These are phyloP conservation scores for Cutaneotrichosporon cyanovorans DNA, from an alignment of 1,284 basidiomycete species.

Conservation along the genomic window DNA sequence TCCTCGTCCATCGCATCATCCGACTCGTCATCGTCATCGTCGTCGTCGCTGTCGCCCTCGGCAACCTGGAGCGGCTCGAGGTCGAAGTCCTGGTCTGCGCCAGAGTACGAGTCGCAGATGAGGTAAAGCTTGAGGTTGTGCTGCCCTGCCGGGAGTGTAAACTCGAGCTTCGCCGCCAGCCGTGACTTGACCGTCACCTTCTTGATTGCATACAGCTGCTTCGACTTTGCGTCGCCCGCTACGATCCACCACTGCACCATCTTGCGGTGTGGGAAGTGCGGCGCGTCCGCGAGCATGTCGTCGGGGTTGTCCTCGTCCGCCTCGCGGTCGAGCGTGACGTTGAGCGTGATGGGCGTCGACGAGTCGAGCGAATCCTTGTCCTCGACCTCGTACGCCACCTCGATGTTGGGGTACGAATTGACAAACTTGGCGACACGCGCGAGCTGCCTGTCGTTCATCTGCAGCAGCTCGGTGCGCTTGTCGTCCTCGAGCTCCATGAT, in stretches of 20 bases:
- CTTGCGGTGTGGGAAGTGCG: conserved; percentile 85
- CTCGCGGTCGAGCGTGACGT: conserved; percentile 72
- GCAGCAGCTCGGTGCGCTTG: conserved; percentile 68
- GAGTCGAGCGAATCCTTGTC: conserved; percentile 73
- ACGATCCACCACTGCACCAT: conserved; percentile 97
- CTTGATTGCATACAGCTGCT: conserved; percentile 83
- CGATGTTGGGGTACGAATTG: conserved; percentile 88
- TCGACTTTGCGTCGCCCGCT: conserved; percentile 64
- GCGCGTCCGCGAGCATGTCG: conserved; percentile 76
- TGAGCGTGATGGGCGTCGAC: conserved; percentile 70
- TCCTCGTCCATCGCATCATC: conserved; percentile 45
- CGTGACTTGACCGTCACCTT: conserved; percentile 78
- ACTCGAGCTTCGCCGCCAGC: conserved; percentile 77
- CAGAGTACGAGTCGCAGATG: conserved; percentile 85
- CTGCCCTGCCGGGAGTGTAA: conserved; percentile 72
- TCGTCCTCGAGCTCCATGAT: conserved; percentile 96
- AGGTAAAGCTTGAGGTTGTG: conserved; percentile 79
- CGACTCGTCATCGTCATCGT: conserved; percentile 50
- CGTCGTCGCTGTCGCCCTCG: conserved; percentile 76
- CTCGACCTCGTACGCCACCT: conserved; percentile 69
- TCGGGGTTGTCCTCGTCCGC: conserved; percentile 65
- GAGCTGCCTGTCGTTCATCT: conserved; percentile 82
- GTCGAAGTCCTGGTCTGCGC: conserved; percentile 82
- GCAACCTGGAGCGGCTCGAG: conserved; percentile 72
- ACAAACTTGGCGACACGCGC: conserved; percentile 75